Conservation (phyloP, 1,284 basidiomycete genomes). For the Tremellales sp. region DNA sequence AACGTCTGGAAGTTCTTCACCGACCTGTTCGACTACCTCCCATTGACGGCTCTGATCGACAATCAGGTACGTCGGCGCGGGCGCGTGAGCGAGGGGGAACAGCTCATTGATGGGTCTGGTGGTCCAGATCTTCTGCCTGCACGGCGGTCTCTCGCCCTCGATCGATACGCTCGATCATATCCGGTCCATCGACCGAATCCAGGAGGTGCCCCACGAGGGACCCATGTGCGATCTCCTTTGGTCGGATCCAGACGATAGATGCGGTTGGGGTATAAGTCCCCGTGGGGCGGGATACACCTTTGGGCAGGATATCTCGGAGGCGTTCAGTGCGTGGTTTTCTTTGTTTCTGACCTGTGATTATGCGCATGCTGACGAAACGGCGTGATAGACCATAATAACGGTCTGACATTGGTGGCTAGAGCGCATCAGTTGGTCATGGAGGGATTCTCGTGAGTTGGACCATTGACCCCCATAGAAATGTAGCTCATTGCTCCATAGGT, state of each 20-base stretch:
- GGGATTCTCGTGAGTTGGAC: slow-evolving; percentile 57
- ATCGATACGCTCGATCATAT: slow-evolving; percentile 99
- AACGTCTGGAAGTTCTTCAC: slow-evolving; percentile 99
- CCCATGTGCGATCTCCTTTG: slow-evolving; percentile 99
- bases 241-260: slow-evolving; percentile 99
- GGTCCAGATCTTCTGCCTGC: slow-evolving; percentile 92
- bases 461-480: slow-evolving; percentile 31
- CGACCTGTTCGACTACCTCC: slow-evolving; percentile 97
- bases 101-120: slow-evolving; percentile 1
- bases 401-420: slow-evolving; percentile 89
- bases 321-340: slow-evolving; percentile 50
- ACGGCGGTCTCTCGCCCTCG: slow-evolving; percentile 96
- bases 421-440: slow-evolving; percentile 99
- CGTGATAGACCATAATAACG: slow-evolving; percentile 82
- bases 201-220: slow-evolving; percentile 98
- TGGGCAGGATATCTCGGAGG: slow-evolving; percentile 86
- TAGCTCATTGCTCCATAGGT: slow-evolving; percentile 55
- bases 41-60: slow-evolving; percentile 94
- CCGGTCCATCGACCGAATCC: slow-evolving; percentile 94
- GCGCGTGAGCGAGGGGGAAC: not conserved
- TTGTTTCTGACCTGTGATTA: slow-evolving; percentile 1
- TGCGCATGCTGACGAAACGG: not conserved
- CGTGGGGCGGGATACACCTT: slow-evolving; percentile 99
- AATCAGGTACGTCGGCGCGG: slow-evolving; percentile 72
- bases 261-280: slow-evolving; percentile 99